These are phyloP conservation scores for Taxawa tesnikishii DNA, from an alignment of 2,329 filamentous ascomycete genomes.

Conservation along the genomic window DNA sequence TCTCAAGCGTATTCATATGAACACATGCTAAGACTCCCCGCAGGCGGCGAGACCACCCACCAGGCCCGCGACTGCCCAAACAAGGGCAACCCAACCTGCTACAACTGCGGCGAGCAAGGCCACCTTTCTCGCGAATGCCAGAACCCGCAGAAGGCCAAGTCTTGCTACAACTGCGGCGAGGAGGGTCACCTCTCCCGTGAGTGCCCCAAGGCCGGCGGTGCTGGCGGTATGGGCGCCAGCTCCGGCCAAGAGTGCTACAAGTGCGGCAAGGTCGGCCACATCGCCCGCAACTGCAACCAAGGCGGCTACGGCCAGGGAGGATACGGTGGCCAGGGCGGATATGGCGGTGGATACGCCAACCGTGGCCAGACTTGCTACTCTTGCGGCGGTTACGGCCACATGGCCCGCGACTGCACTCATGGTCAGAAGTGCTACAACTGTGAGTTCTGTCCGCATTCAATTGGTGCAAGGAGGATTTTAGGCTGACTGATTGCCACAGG, in stretches of 20 bases:
- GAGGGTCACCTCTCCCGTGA: conserved; percentile 87
- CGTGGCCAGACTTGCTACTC: conserved; percentile 88
- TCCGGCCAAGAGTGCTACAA: conserved; percentile 68
- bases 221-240: conserved; percentile 27
- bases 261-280: conserved; percentile 93
- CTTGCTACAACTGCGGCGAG: conserved; percentile 63
- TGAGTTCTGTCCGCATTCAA: conserved; percentile 23
- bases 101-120: conserved; percentile 30
- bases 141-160: conserved; percentile 74
- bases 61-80: conserved; percentile 38
- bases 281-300: conserved; percentile 80
- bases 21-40: too few relatives aligned
- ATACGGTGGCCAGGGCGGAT: conserved; percentile 33
- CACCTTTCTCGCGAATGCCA: conserved; percentile 71
- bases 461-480: too few relatives aligned
- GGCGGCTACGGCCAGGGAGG: conserved; percentile 33
- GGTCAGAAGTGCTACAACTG: conserved; percentile 99
- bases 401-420: conserved; percentile 96
- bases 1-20: too few relatives aligned
- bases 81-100: conserved; percentile 32
- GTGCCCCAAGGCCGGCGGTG: conserved; percentile 40
- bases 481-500: conserved; percentile 29
- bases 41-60: conserved; percentile 37
- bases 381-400: conserved; percentile 92
- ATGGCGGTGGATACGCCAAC: conserved; percentile 23